A percentile compares a stretch with the other conserved stretches of the same genome.
Evolutionary conservation across 106 monocot genomes (phyloP).

Genomic region (Dendrobium officinale): DNA sequence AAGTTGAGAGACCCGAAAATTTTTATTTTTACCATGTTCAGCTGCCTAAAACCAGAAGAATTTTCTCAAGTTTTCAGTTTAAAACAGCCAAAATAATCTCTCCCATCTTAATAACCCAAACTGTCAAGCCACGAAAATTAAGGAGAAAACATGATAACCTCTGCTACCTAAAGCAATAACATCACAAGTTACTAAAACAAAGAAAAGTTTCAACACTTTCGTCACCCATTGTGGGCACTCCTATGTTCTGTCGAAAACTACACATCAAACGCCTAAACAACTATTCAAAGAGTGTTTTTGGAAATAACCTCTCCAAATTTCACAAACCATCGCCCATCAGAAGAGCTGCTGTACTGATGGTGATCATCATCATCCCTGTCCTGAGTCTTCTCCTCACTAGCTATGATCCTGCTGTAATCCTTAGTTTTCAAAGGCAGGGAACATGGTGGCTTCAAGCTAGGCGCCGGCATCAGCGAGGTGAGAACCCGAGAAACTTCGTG

Average conservation of each 20-base stretch:
- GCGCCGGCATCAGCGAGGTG: conserved; percentile 55
- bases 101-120: neutral
- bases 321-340: conserved; percentile 79
- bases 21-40: too few species aligned
- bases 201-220: neutral
- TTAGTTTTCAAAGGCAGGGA: conserved; percentile 11
- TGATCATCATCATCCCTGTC: conserved; percentile 4
- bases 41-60: too few species aligned
- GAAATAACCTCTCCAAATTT: conserved; percentile 93
- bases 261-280: neutral
- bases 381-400: conserved; percentile 2
- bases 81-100: too few species aligned
- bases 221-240: too few species aligned
- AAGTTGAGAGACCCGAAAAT: too few species aligned
- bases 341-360: conserved; percentile 39
- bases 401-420: conserved; percentile 39
- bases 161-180: neutral
- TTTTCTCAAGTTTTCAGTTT: too few species aligned
- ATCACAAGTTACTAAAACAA: neutral
- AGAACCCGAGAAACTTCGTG: conserved; percentile 77
- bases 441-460: conserved; percentile 31
- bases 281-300: conserved; percentile 51
- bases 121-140: neutral
- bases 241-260: too few species aligned
- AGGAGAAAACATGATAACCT: neutral